These are phyloP conservation scores for Inga laurina DNA, from an alignment of 306 rosid genomes.

Conservation along the genomic window DNA sequence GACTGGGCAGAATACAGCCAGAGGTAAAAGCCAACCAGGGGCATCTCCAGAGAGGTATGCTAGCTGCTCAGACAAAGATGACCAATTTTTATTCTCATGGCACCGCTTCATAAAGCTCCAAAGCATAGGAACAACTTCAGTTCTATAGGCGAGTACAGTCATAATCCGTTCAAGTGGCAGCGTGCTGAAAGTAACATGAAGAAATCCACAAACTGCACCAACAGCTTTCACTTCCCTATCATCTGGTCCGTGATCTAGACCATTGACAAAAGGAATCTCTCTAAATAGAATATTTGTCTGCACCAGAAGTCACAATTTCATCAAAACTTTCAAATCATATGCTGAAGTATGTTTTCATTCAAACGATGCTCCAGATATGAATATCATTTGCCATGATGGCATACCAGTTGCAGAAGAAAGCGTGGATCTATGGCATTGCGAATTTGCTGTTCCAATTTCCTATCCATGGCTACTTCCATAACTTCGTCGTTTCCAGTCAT, in stretches of 20 bases:
- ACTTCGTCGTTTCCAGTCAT: slow-evolving; percentile 56
- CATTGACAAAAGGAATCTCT: slow-evolving; percentile 58
- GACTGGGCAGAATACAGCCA: slow-evolving; percentile 95
- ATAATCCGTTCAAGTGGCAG: slow-evolving; percentile 85
- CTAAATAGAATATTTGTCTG: slow-evolving; percentile 85
- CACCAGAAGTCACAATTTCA: slow-evolving; percentile 34
- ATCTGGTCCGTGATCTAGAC: slow-evolving; percentile 53
- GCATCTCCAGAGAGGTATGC: slow-evolving; percentile 83
- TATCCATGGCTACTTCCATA: slow-evolving; percentile 58
- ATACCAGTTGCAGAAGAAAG: slow-evolving; percentile 90
- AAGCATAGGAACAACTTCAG: slow-evolving; percentile 90
- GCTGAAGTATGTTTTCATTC: slow-evolving; percentile 15
- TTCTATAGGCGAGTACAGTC: slow-evolving; percentile 94
- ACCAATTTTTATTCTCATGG: slow-evolving; percentile 86
- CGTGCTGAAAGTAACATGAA: slow-evolving; percentile 77
- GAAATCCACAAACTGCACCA: slow-evolving; percentile 89
- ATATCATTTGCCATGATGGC: slow-evolving; percentile 28
- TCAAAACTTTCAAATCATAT: slow-evolving; percentile 17
- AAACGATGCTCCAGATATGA: slow-evolving; percentile 5
- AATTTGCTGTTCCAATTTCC: slow-evolving; percentile 75
- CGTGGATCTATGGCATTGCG: slow-evolving; percentile 73
- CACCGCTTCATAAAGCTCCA: slow-evolving; percentile 95
- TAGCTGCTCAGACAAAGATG: slow-evolving; percentile 69
- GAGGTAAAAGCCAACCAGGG: slow-evolving; percentile 95
- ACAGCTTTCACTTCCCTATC: slow-evolving; percentile 84